A percentile compares a stretch with the other conserved stretches of the same genome.
These are phyloP conservation scores for Guyanaporus albipodus DNA, from an alignment of 768 basidiomycete genomes.

Conservation along the genomic window DNA sequence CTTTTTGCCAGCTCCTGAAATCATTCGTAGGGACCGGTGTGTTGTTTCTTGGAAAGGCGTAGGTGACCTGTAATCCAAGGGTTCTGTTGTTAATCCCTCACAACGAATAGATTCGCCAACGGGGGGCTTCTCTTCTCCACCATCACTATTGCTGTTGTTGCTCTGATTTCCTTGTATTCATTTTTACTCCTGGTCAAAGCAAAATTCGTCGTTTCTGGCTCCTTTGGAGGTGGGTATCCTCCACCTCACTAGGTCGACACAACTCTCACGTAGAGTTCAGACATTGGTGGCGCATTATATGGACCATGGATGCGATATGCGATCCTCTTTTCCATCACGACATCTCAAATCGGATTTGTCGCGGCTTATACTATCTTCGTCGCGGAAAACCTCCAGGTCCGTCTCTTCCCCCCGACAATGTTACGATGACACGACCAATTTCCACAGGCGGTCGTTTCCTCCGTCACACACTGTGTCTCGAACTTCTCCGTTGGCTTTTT, in stretches of 20 bases:
- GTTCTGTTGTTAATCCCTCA: constrained; percentile 5
- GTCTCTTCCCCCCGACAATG: background rate
- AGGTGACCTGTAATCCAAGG: constrained; percentile 7
- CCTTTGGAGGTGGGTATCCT: constrained; percentile 76
- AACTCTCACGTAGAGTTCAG: constrained; percentile 35
- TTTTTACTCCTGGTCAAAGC: constrained; percentile 89
- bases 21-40: constrained; percentile 95
- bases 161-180: constrained; percentile 83
- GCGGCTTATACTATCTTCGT: constrained; percentile 95
- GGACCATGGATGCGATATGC: constrained; percentile 90
- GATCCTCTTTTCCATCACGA: constrained; percentile 81
- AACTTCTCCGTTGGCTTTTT: constrained; percentile 69
- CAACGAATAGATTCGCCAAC: constrained; percentile 73
- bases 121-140: constrained; percentile 91
- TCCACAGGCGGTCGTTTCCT: constrained; percentile 75
- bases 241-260: background rate
- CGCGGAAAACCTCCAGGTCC: constrained; percentile 75
- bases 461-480: constrained; percentile 70
- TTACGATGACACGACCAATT: background rate
- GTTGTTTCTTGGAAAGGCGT: constrained; percentile 94
- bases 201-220: constrained; percentile 85
- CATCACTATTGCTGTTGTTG: constrained; percentile 74
- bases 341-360: constrained; percentile 90
- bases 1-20: constrained; percentile 67
- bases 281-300: constrained; percentile 90